phyloP scores from a whole-genome alignment of 257 asterid genomes.

The Ilex aquifolium region DNA sequence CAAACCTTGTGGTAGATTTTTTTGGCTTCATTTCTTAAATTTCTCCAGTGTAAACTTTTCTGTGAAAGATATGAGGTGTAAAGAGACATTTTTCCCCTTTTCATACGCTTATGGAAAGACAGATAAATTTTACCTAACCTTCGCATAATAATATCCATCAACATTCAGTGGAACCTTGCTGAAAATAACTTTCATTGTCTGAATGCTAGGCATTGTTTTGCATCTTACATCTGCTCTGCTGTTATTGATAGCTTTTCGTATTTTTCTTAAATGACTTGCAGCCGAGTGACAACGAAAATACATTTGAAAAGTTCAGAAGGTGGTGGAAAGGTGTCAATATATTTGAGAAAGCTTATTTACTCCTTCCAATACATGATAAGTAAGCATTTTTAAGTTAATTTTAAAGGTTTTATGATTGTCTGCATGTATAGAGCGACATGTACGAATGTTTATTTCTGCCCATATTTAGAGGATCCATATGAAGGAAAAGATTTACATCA shows the following conservation, averaged over 20 bases:
- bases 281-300: conserved; percentile 53
- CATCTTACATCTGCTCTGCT: background rate
- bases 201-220: background rate
- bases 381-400: conserved; percentile 33
- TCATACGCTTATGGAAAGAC: too few species aligned
- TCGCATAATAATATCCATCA: too few species aligned
- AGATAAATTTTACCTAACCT: too few species aligned
- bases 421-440: background rate
- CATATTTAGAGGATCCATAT: too few species aligned
- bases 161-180: too few species aligned
- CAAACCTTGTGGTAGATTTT: too few species aligned
- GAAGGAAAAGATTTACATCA: too few species aligned
- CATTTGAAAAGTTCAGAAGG: conserved; percentile 79
- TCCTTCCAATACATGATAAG: conserved; percentile 86
- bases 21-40: too few species aligned
- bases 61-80: too few species aligned
- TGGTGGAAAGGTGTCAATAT: conserved; percentile 97
- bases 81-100: too few species aligned
- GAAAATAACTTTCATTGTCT: background rate
- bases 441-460: too few species aligned
- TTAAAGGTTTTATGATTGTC: conserved; percentile 1
- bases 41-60: too few species aligned
- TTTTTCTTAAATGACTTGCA: background rate
- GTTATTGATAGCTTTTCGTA: background rate
- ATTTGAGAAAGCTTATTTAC: conserved; percentile 83